These are phyloP conservation scores for Colletotrichum falcatum DNA, from an alignment of 2,329 filamentous ascomycete genomes.

Conservation along the genomic window DNA sequence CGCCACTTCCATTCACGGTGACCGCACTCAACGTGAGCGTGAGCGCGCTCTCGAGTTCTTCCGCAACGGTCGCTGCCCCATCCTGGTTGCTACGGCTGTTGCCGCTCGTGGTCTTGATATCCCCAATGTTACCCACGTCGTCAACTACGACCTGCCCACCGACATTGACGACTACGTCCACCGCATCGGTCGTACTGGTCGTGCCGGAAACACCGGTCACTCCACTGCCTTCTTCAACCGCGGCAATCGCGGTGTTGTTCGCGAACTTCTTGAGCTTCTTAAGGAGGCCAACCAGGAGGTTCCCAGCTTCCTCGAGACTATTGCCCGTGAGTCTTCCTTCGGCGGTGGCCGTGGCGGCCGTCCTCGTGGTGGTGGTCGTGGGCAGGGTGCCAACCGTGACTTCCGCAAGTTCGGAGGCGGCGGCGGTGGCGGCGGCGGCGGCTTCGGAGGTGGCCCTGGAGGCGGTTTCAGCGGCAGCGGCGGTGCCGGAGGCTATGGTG, in stretches of 20 bases:
- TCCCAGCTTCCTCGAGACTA: constrained; percentile 93
- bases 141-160: constrained; percentile 99
- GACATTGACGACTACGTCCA: constrained; percentile 99
- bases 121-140: constrained; percentile 94
- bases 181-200: constrained; percentile 99
- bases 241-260: constrained; percentile 96
- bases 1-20: constrained; percentile 97
- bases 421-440: constrained; percentile 60
- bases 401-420: constrained; percentile 83
- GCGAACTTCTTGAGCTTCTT: constrained; percentile 95
- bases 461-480: constrained; percentile 56
- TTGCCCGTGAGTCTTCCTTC: constrained; percentile 92
- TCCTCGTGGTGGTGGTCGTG: constrained; percentile 79
- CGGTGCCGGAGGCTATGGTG: constrained; percentile 54
- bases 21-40: constrained; percentile 98
- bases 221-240: constrained; percentile 99
- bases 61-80: constrained; percentile 94
- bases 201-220: constrained; percentile 98
- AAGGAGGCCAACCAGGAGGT: constrained; percentile 99
- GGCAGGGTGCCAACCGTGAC: constrained; percentile 81
- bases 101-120: constrained; percentile 94
- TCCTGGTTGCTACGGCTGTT: constrained; percentile 96
- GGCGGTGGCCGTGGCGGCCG: constrained; percentile 77
- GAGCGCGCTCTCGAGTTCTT: constrained; percentile 98
- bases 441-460: constrained; percentile 57